Base-by-base conservation (phyloP, 345 rosid species). In the Camelina laxa region DNA sequence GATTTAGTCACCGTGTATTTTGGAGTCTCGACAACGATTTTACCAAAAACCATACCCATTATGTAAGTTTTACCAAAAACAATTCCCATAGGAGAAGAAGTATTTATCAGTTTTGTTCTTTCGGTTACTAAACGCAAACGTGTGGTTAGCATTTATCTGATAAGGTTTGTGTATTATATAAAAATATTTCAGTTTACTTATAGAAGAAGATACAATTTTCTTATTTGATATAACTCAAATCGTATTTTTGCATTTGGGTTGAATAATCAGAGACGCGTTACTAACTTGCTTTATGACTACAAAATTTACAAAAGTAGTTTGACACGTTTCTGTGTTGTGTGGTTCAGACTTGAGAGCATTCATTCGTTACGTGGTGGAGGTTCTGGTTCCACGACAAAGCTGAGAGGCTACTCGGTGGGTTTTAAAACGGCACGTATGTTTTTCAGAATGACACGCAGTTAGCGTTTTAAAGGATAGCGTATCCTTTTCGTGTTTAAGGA, bases 31-130 rank as follows among this genome's bases (percentile, higher is more conserved):
- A 90, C 98, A 1, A 58, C 65, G 79, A 92, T 88, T 70, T 79
- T 92, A 21, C 98, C 96, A 14, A 92, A 73, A 20, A 90, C 75
- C 87, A 86, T 50, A 17, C 98, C 98, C 96, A 92, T 90, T 0
- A 79, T 73, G 61, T 62, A 60, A 58, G 70, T 30, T 69, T 70
- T 72, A 2, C 76, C 57, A 2, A 70, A 63, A 10, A 76, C 66
- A 38, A 19, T 56, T 21, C 75, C 60, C 80, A 70, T 55, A 0
- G 65, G 60, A 3, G 17, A 56, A 24, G 16, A 55, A 1, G 11
- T 70, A 57, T 76, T 63, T 70, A 70, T 57, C 21, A 77, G 56
- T 49, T 77, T 77, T 19, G 62, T 70, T 70, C 24, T 38, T 14
- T 57, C 17, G 31, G 66, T 57, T 65, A 21, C 36, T 47, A 49